These are phyloP conservation scores for Actinomortierella ambigua DNA, from an alignment of 371 early-diverging fungal species.

Conservation along the genomic window DNA sequence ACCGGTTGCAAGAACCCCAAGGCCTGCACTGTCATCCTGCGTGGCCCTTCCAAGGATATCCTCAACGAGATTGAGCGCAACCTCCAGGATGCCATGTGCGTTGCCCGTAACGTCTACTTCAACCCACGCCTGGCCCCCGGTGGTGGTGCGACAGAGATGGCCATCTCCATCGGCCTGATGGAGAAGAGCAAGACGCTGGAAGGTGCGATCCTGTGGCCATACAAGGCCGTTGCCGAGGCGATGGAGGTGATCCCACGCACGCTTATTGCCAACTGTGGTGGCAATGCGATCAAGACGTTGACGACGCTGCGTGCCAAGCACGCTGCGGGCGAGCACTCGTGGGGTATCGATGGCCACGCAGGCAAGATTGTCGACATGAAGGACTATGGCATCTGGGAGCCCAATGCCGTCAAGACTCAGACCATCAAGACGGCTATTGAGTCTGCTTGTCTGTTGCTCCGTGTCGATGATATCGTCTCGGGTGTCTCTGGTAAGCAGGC, in stretches of 20 bases:
- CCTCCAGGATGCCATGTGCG: slow-evolving; percentile 99
- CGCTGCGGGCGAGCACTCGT: slow-evolving; percentile 83
- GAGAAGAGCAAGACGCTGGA: slow-evolving; percentile 90
- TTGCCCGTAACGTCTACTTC: slow-evolving; percentile 98
- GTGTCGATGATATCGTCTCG: slow-evolving; percentile 98
- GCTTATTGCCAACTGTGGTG: slow-evolving; percentile 98
- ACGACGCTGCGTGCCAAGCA: slow-evolving; percentile 97
- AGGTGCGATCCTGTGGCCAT: slow-evolving; percentile 97
- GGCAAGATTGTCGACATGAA: slow-evolving; percentile 98
- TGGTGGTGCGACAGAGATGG: slow-evolving; percentile 99
- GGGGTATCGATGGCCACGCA: slow-evolving; percentile 96
- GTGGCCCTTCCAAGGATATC: slow-evolving; percentile 99
- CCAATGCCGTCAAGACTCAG: slow-evolving; percentile 99
- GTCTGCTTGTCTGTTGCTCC: slow-evolving; percentile 91
- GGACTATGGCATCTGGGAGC: slow-evolving; percentile 98
- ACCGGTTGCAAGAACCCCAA: slow-evolving; percentile 96
- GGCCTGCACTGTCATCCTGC: slow-evolving; percentile 98
- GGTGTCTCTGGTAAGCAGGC: slow-evolving; percentile 75
- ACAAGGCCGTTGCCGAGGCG: slow-evolving; percentile 93
- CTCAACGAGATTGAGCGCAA: slow-evolving; percentile 99
- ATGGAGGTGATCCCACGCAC: slow-evolving; percentile 99
- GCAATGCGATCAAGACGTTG: slow-evolving; percentile 93
- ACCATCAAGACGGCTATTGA: slow-evolving; percentile 99
- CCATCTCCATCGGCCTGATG: slow-evolving; percentile 87
- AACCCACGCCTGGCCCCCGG: slow-evolving; percentile 96